These are phyloP conservation scores for Astrothelium macrocarpum DNA, from an alignment of 495 filamentous ascomycete species.

Conservation along the genomic window DNA sequence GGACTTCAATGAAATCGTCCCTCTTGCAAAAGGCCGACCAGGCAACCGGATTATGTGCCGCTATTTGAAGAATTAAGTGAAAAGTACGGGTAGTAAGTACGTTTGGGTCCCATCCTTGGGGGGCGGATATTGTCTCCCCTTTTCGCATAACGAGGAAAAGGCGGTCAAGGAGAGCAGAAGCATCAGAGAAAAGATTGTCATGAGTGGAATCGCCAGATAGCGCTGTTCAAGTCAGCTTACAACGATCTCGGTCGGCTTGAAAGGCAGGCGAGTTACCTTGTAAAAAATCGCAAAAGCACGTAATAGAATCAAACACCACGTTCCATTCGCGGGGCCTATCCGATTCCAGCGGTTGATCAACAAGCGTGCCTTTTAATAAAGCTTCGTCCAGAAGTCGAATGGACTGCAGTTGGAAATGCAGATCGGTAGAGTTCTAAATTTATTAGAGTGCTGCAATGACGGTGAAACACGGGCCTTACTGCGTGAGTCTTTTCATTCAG, in stretches of 20 bases:
- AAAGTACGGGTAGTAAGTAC: not conserved
- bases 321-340: not conserved
- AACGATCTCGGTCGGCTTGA: not conserved
- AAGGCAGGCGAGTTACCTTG: not conserved
- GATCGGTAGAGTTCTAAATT: not conserved
- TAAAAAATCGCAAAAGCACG: not conserved
- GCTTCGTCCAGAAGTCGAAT: not conserved
- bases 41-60: not conserved
- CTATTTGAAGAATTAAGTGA: not conserved
- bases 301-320: not conserved
- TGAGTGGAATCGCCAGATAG: not conserved
- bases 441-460: constrained; percentile 8
- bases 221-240: not conserved
- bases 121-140: constrained; percentile 20
- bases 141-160: not conserved
- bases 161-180: not conserved
- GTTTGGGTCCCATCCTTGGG: not conserved
- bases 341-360: not conserved
- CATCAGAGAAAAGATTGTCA: not conserved
- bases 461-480: constrained; percentile 11
- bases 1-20: constrained; percentile 7
- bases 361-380: constrained; percentile 12
- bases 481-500: constrained; percentile 6
- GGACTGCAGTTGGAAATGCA: not conserved
- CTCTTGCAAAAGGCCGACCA: not conserved